phyloP scores from a whole-genome alignment of 2,329 filamentous ascomycete species.

The Alternaria brassicicola region DNA sequence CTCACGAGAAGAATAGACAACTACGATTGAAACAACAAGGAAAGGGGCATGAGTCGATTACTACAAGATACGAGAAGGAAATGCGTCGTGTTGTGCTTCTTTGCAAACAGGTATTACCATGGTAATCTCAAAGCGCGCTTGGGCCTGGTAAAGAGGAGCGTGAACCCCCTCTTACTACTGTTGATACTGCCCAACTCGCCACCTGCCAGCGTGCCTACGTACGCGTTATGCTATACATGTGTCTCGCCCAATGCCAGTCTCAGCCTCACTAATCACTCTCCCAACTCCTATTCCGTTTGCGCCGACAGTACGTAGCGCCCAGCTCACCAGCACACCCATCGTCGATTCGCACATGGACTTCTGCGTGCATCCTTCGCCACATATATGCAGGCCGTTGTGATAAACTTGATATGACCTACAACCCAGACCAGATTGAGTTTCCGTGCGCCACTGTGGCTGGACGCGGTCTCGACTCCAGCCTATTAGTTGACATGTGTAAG shows the following conservation, averaged over 20 bases:
- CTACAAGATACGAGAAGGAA: conserved; percentile 9
- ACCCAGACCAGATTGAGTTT: neutral
- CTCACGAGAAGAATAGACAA: conserved; percentile 2
- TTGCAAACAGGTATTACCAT: conserved; percentile 14
- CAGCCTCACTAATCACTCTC: neutral
- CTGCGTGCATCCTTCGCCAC: conserved; percentile 7
- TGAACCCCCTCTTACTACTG: neutral
- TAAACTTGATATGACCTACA: neutral
- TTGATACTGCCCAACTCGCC: conserved; percentile 7
- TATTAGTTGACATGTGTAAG: conserved; percentile 3
- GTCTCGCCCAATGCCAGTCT: neutral
- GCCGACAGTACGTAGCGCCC: neutral
- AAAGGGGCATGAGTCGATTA: conserved; percentile 1
- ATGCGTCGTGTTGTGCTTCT: conserved; percentile 19
- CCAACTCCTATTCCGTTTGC: conserved; percentile 3
- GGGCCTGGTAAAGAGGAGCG: conserved; percentile 7
- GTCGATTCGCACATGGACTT: neutral
- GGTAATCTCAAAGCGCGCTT: conserved; percentile 17
- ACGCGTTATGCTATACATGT: neutral
- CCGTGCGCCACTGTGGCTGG: conserved; percentile 8
- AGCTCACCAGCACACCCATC: conserved; percentile 3
- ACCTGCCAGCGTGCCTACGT: neutral
- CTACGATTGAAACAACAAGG: conserved; percentile 1
- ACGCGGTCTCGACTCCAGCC: neutral
- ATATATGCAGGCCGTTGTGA: neutral